Evolutionary conservation across 2,329 filamentous ascomycete genomes (phyloP).

Genomic region (Cercospora janseana): DNA sequence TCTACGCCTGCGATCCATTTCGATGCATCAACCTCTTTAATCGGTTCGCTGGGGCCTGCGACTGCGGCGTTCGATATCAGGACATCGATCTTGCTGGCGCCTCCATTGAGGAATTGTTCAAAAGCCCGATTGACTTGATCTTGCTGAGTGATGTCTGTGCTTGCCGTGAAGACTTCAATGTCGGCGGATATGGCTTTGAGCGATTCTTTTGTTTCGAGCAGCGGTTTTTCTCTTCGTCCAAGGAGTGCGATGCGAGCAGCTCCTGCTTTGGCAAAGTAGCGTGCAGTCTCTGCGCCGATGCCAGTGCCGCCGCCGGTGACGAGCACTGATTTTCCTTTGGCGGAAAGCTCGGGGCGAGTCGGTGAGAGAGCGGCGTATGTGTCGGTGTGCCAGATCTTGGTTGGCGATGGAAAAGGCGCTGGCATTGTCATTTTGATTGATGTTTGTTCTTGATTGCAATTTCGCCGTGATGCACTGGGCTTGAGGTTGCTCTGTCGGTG

Average conservation of each 20-base stretch:
- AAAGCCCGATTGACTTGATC: constrained; percentile 39
- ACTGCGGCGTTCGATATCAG: constrained; percentile 42
- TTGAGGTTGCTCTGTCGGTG: too few relatives aligned
- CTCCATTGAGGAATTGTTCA: constrained; percentile 32
- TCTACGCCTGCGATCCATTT: constrained; percentile 37
- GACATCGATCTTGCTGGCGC: constrained; percentile 41
- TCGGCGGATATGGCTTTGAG: constrained; percentile 39
- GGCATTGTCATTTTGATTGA: too few relatives aligned
- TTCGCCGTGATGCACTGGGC: too few relatives aligned
- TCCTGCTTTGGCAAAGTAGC: constrained; percentile 46
- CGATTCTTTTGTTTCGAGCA: constrained; percentile 39
- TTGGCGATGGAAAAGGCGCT: constrained; percentile 34
- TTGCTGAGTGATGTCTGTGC: constrained; percentile 37
- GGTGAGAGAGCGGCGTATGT: constrained; percentile 41
- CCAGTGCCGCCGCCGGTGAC: constrained; percentile 49
- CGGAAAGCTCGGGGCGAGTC: constrained; percentile 43
- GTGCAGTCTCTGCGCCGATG: constrained; percentile 47
- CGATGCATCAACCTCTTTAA: constrained; percentile 35
- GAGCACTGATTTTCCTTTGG: constrained; percentile 43
- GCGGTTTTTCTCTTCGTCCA: constrained; percentile 42
- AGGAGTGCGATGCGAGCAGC: constrained; percentile 47
- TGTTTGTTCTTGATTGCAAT: too few relatives aligned
- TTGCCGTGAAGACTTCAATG: constrained; percentile 36
- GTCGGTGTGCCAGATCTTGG: constrained; percentile 38
- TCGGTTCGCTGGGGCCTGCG: constrained; percentile 32